Base-by-base conservation (phyloP, 768 basidiomycete species). In the Leccinum incarnatum region DNA sequence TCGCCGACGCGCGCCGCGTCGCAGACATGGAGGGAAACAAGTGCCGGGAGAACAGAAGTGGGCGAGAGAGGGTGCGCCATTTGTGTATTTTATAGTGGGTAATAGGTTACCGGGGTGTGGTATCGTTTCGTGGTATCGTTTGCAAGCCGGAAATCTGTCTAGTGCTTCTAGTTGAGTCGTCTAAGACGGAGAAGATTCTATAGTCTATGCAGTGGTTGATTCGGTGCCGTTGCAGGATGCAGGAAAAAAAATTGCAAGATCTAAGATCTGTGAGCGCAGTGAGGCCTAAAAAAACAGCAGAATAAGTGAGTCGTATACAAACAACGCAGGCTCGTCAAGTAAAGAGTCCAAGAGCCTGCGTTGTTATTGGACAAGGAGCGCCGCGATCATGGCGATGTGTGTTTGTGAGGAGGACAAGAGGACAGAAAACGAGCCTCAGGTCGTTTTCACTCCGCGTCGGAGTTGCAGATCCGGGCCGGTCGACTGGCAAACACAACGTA, bases 21-120 rank as follows among this genome's bases (percentile, higher is more conserved):
- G 56, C 67, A 72, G 59, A 68, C 37, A 45, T 69, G 52, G 5
- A 87, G 77, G 21, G 67, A 69, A 19, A 72, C 69, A n/a, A 90
- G 81, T 3, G 81, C 74, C 3, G 86, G 87, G n/a, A 91, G 81
- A 59, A 77, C 77, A 7, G 76, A 62, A 1, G 83, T 81, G 1
- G 85, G 85, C 10, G 81, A 47, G 37, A 62, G 58, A 1, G 54
- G 12, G 54, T 53, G 57, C 1, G 40, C 46, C 70, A 70, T 73
- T 17, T 27, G 42, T 53, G 2, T 19, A 48, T 23, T 23, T 37
- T 36, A 5, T 40, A 36, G 48, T 32, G 27, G 11, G 7, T 47
- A 25, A 47, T 47, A 47, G 21, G 23, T 23, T 14, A 25, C 5
- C 23, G 23, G 25, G 4, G 19, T 15, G 9, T 48, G 48, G 42